phyloP scores from a whole-genome alignment of 2,329 filamentous ascomycete species.

The Colletotrichum gigasporum region DNA sequence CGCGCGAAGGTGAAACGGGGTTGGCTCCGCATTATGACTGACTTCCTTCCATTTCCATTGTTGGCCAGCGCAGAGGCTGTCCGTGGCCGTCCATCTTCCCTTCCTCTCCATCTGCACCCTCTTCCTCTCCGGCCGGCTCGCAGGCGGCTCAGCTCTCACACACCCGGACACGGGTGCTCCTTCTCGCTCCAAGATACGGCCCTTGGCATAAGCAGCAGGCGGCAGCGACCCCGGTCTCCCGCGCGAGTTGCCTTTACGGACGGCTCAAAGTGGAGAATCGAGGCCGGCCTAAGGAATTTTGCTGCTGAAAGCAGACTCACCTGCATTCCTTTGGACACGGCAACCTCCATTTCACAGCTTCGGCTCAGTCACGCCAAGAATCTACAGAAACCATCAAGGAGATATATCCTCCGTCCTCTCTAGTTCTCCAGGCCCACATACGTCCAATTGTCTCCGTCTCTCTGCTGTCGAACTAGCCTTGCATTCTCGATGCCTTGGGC shows the following conservation, averaged over 20 bases:
- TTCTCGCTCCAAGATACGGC: neutral
- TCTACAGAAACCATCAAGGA: neutral
- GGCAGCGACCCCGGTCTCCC: neutral
- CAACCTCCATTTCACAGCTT: neutral
- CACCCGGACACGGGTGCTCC: too few species aligned
- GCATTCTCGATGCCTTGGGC: constrained; percentile 6
- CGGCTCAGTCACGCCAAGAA: neutral
- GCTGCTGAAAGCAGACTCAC: neutral
- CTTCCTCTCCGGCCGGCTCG: too few species aligned
- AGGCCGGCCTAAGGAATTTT: constrained; percentile 13
- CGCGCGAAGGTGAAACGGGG: neutral
- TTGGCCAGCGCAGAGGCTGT: too few species aligned
- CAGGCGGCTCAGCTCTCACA: too few species aligned
- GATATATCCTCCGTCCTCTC: too few species aligned
- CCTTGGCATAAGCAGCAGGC: neutral
- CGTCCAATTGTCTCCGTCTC: neutral
- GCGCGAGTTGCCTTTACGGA: neutral
- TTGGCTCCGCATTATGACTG: constrained; percentile 9
- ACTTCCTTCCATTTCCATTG: too few species aligned
- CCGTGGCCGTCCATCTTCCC: neutral
- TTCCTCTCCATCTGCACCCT: too few species aligned
- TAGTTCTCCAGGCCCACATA: too few species aligned
- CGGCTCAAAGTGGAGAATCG: neutral
- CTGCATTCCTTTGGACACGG: neutral
- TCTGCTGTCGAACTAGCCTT: neutral